Base-by-base conservation (phyloP, 208 protist species). In the Porcisia deanei region DNA sequence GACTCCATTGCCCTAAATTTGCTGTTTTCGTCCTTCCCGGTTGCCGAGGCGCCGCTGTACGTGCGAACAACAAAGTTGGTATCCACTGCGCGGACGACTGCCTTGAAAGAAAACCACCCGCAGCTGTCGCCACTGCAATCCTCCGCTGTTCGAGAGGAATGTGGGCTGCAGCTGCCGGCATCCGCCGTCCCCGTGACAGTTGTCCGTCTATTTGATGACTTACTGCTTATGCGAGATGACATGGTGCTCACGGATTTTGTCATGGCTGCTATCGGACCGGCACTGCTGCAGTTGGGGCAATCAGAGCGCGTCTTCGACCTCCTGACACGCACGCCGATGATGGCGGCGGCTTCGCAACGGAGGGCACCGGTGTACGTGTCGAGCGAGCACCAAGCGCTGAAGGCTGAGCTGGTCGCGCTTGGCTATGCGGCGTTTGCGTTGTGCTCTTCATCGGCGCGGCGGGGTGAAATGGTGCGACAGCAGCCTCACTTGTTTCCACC, bases 221-320 rank as follows among this genome's bases (percentile, higher is more conserved):
- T 97, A 18, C 74, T 97, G 25, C 65, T 60, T 54, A 47, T 79
- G 45, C 84, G 93, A n/a, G 91, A 97, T 68, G 93, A 97, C 79
- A 83, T 89, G 77, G 16, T 76, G 6, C 65, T 95, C 5, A 95
- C 91, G 2, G 89, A 95, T 64, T 76, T 81, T 16, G 84, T 97
- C 43, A 81, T 92, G 82, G 79, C 73, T 8, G 73, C 75, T 25
- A 88, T 91, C 0, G 88, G 69, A 22, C 83, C 89, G 10, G 86
- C 93, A 39, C 84, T 97, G 49, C 41, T 95, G 66, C 90, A 94
- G 69, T 25, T 93, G 14, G 91, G 91, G 0, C 61, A 91, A 55
- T n/a, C 39, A 16, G 81, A 87, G 5, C 84, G 93, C 22, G 83
- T 83, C 7, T 80, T 94, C 71, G 77, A 90, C 75, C 77, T 96